phyloP scores from a whole-genome alignment of 345 rosid species.

The Brassica juncea region DNA sequence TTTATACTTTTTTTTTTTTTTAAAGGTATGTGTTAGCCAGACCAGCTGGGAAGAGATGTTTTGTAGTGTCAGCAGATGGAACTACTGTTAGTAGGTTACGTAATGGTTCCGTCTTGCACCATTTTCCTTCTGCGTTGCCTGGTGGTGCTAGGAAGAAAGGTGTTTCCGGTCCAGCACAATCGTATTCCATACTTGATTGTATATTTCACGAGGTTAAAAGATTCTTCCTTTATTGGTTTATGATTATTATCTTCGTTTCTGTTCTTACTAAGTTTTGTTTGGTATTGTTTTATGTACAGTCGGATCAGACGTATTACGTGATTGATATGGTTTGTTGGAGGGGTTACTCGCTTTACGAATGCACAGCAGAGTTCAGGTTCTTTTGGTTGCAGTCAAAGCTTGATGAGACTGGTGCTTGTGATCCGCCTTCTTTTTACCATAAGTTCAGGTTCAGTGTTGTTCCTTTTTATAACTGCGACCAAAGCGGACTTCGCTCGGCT shows the following conservation, averaged over 20 bases:
- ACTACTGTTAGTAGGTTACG: constrained; percentile 75
- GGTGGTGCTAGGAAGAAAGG: constrained; percentile 73
- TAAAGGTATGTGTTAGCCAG: constrained; percentile 76
- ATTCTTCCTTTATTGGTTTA: background rate
- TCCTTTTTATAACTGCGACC: constrained; percentile 69
- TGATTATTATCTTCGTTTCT: background rate
- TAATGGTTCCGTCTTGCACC: constrained; percentile 75
- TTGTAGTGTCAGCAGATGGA: constrained; percentile 81
- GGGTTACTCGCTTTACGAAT: constrained; percentile 85
- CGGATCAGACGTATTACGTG: constrained; percentile 90
- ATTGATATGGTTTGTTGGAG: constrained; percentile 95
- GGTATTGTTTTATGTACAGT: constrained; percentile 35
- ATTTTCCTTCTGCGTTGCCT: constrained; percentile 83
- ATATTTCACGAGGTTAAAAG: constrained; percentile 83
- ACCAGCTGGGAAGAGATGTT: constrained; percentile 89
- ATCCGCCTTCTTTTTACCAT: constrained; percentile 68
- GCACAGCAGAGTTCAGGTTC: constrained; percentile 89
- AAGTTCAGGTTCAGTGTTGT: constrained; percentile 66
- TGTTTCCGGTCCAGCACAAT: constrained; percentile 63
- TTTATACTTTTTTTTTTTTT: background rate
- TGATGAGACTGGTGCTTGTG: constrained; percentile 82
- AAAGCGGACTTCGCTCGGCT: constrained; percentile 63
- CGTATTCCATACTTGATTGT: constrained; percentile 86
- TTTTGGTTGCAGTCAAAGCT: constrained; percentile 93
- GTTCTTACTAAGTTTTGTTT: constrained; percentile 18